These are phyloP conservation scores for Epichloe elymi DNA, from an alignment of 2,329 filamentous ascomycete species.

Conservation along the genomic window DNA sequence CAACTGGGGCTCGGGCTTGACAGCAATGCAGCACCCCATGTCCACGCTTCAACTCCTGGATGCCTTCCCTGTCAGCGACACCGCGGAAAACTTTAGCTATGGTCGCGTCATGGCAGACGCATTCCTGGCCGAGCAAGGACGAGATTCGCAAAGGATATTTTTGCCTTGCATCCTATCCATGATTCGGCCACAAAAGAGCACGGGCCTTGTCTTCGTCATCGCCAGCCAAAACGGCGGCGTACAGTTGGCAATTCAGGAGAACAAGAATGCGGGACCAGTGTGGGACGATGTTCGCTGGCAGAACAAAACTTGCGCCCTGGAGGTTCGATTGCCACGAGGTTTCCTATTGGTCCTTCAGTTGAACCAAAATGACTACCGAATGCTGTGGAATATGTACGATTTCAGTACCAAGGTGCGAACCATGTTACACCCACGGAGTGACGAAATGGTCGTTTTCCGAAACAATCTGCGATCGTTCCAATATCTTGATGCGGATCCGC, in stretches of 20 bases:
- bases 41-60: conserved; percentile 45
- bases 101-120: conserved; percentile 64
- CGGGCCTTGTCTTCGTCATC: conserved; percentile 58
- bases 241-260: conserved; percentile 59
- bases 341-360: conserved; percentile 62
- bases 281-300: conserved; percentile 81
- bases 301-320: conserved; percentile 49
- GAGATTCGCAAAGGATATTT: conserved; percentile 51
- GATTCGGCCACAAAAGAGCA: conserved; percentile 52
- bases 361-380: conserved; percentile 63
- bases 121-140: conserved; percentile 60
- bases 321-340: conserved; percentile 59
- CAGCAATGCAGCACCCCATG: conserved; percentile 32
- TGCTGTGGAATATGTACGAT: conserved; percentile 72
- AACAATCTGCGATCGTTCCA: conserved; percentile 61
- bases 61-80: conserved; percentile 67
- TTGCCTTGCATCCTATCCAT: conserved; percentile 68
- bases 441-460: conserved; percentile 59
- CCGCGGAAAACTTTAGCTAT: conserved; percentile 60
- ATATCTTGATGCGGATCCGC: conserved; percentile 62
- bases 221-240: conserved; percentile 69
- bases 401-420: conserved; percentile 66
- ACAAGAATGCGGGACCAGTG: conserved; percentile 52
- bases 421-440: conserved; percentile 52
- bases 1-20: conserved; percentile 36